Evolutionary conservation across 2,329 filamentous ascomycete genomes (phyloP).

Genomic region (Metarhizium guizhouense): DNA sequence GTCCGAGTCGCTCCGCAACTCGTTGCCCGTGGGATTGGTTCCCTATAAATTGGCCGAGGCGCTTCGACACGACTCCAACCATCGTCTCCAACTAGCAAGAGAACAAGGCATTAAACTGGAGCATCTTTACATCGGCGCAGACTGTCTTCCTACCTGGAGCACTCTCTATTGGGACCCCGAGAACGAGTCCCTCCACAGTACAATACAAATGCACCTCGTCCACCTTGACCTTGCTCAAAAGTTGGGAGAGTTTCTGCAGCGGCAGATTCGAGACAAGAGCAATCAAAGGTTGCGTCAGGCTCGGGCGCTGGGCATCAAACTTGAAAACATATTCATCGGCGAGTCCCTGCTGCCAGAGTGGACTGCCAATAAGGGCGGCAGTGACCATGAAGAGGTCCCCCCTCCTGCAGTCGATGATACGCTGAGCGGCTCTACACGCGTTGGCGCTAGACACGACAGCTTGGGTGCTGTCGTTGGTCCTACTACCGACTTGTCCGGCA

Average conservation of each 20-base stretch:
- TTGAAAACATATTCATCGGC: slow-evolving; percentile 16
- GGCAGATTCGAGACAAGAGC: slow-evolving; percentile 16
- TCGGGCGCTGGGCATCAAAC: slow-evolving; percentile 9
- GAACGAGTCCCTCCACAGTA: slow-evolving; percentile 13
- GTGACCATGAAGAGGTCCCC: neutral
- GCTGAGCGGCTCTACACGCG: neutral
- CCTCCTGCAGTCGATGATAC: neutral
- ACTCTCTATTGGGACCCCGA: slow-evolving; percentile 15
- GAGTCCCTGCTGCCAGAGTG: slow-evolving; percentile 20
- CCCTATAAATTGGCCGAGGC: slow-evolving; percentile 11
- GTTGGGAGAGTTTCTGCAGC: slow-evolving; percentile 12
- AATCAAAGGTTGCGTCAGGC: slow-evolving; percentile 19
- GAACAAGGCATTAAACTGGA: slow-evolving; percentile 7
- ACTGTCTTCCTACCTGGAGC: slow-evolving; percentile 22
- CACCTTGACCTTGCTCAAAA: slow-evolving; percentile 10
- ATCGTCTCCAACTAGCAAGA: slow-evolving; percentile 14
- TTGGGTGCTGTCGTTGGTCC: neutral
- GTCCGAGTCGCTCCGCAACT: slow-evolving; percentile 8
- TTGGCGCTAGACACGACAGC: neutral
- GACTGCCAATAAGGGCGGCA: slow-evolving; percentile 6
- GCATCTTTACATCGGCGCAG: slow-evolving; percentile 15
- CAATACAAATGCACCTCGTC: slow-evolving; percentile 16
- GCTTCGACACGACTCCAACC: slow-evolving; percentile 14
- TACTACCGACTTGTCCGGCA: neutral
- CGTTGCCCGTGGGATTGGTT: slow-evolving; percentile 15